Evolutionary conservation across 331 rosid genomes (phyloP), one percentile per base, ranked within the genome.

Genomic region (Malus hybrid): DNA sequence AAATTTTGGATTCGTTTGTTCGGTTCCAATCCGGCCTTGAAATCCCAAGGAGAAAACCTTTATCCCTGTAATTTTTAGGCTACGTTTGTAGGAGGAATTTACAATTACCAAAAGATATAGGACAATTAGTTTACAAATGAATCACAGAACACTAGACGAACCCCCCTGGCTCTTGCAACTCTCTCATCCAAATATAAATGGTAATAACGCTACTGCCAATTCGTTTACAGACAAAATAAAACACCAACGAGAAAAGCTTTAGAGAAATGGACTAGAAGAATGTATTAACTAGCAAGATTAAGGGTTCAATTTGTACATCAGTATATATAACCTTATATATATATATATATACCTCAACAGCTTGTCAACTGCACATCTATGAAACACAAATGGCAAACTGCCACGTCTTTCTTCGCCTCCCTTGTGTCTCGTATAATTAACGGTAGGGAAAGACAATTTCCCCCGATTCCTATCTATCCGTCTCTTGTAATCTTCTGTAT

Each of bases 321-420:
- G 68, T 78, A 83, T 74, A 69, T 74, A 82, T 75, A 85, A 78
- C 68, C 80, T 46, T 63, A 65, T 63, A 66, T 44, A 66, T 5
- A 7, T 2, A 83, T 73, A 71, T 81, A 85, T 85, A 83, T 86
- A 86, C 85, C 87, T 83, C 87, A 82, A 83, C 79, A 84, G 79
- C 86, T 78, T 83, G 89, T 77, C 68, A 75, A 77, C 90, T 84
- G 84, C 85, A 89, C 84, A 77, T 81, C 78, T 82, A 84, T 79
- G 85, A 87, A 87, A 76, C 79, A 82, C 82, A 82, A 81, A 84
- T 78, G 84, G 77, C 84, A 87, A 75, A 72, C 28, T 60, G 86
- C 90, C 73, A 88, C 61, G 60, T 56, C 62, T 34, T 20, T 58
- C 83, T 75, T 70, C 52, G 71, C 71, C 87, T 58, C 28, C 83